A percentile compares a stretch with the other conserved stretches of the same genome.
Conservation (phyloP, 148 eudicot species). For the Camellia lanceoleosa region DNA sequence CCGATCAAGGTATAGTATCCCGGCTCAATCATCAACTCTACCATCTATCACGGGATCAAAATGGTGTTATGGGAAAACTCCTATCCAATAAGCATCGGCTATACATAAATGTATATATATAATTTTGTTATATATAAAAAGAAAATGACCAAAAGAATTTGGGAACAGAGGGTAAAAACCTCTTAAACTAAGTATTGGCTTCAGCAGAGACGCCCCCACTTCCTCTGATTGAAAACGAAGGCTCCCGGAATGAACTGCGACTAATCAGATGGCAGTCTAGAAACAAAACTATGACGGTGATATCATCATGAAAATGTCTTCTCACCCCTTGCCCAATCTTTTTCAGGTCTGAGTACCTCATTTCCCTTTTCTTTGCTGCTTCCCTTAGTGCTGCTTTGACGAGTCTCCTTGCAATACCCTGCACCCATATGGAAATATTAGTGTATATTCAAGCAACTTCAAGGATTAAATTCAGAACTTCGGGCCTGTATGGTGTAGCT, state of each 20-base stretch:
- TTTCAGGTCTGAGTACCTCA: slow-evolving; percentile 80
- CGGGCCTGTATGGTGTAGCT: too few species aligned
- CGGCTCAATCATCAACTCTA: slow-evolving; percentile 41
- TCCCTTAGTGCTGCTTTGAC: slow-evolving; percentile 62
- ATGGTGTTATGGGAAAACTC: not conserved
- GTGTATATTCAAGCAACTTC: not conserved
- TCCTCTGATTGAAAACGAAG: slow-evolving; percentile 51
- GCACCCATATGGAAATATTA: slow-evolving; percentile 5
- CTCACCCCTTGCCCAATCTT: slow-evolving; percentile 68
- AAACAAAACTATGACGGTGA: slow-evolving; percentile 71
- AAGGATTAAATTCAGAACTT: not conserved
- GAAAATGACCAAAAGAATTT: not conserved
- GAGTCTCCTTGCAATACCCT: slow-evolving; percentile 79
- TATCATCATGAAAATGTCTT: slow-evolving; percentile 84
- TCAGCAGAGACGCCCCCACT: slow-evolving; percentile 35
- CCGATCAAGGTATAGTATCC: slow-evolving; percentile 20
- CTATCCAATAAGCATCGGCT: not conserved
- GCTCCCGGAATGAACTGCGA: slow-evolving; percentile 41
- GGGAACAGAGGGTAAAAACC: not conserved
- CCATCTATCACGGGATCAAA: slow-evolving; percentile 12
- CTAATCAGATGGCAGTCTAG: slow-evolving; percentile 52
- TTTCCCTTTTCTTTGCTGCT: slow-evolving; percentile 89
- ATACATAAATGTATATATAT: not conserved
- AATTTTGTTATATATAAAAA: not conserved
- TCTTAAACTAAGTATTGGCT: slow-evolving; percentile 12